phyloP scores from a whole-genome alignment of 176 grass and related monocot genomes.

The Coix lacrymajobi region DNA sequence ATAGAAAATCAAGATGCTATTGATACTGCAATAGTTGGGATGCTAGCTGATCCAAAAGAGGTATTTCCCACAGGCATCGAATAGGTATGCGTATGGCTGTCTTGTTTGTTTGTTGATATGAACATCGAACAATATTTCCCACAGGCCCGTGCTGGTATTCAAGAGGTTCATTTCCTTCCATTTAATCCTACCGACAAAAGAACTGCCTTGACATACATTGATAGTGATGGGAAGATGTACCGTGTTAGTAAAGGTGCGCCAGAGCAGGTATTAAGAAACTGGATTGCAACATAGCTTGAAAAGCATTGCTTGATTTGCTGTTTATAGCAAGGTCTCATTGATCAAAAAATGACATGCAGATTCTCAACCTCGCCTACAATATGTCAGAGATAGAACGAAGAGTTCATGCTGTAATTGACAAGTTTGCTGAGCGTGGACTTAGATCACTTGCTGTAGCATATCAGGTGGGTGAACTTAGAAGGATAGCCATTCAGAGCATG shows the following conservation, averaged over 20 bases:
- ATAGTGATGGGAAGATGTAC: slow-evolving; percentile 11
- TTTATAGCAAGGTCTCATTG: background rate
- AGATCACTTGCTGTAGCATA: slow-evolving; percentile 6
- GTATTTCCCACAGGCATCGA: background rate
- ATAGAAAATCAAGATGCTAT: slow-evolving; percentile 16
- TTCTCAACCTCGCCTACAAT: background rate
- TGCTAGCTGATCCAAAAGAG: slow-evolving; percentile 16
- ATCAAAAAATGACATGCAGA: background rate
- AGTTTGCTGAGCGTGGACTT: slow-evolving; percentile 9
- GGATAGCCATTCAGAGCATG: background rate
- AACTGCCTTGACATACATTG: slow-evolving; percentile 9
- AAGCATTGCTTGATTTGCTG: background rate
- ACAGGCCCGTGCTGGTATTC: slow-evolving; percentile 9
- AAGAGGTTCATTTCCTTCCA: slow-evolving; percentile 14
- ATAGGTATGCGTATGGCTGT: background rate
- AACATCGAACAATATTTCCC: background rate
- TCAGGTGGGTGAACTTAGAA: slow-evolving; percentile 9
- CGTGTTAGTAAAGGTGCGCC: slow-evolving; percentile 16
- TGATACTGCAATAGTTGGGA: slow-evolving; percentile 15
- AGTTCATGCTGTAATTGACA: slow-evolving; percentile 16
- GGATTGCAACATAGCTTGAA: background rate
- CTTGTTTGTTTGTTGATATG: background rate
- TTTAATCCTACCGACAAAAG: slow-evolving; percentile 4
- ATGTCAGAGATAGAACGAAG: background rate
- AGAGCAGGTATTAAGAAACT: background rate